Evolutionary conservation across 1,284 basidiomycete genomes (phyloP).

Genomic region (Trichosporon ovoides): DNA sequence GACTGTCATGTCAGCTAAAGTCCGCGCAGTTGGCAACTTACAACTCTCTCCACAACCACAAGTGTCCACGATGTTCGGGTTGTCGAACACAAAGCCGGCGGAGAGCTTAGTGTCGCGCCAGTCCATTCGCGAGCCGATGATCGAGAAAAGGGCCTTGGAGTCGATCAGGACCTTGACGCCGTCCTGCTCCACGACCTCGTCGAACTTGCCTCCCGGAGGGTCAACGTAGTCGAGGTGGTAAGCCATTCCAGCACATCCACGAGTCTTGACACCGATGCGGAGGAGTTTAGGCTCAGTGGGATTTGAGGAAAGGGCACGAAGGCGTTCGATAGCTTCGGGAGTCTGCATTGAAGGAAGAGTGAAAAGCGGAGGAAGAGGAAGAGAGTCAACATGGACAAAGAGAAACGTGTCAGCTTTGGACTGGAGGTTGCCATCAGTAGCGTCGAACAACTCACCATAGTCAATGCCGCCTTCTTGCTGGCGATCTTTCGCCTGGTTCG

Average conservation of each 20-base stretch:
- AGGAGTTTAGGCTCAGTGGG: conserved; percentile 70
- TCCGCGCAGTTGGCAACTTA: background rate
- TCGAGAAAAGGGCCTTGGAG: conserved; percentile 93
- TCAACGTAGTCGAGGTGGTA: conserved; percentile 98
- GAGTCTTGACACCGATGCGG: conserved; percentile 91
- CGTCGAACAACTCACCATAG: conserved; percentile 61
- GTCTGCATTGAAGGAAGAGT: conserved; percentile 66
- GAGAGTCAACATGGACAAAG: background rate
- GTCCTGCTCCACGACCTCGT: conserved; percentile 96
- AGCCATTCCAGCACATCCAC: conserved; percentile 96
- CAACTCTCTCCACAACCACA: conserved; percentile 47
- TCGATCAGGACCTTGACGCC: conserved; percentile 92
- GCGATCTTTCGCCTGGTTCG: conserved; percentile 50
- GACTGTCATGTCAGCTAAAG: conserved; percentile 9
- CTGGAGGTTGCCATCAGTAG: background rate
- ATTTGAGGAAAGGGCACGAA: conserved; percentile 59
- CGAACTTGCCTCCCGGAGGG: conserved; percentile 76
- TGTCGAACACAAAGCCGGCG: conserved; percentile 47
- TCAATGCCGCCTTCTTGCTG: conserved; percentile 73
- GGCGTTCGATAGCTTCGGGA: conserved; percentile 67
- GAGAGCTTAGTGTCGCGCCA: conserved; percentile 91
- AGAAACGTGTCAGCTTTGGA: background rate
- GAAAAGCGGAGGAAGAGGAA: background rate
- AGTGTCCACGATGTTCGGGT: conserved; percentile 46
- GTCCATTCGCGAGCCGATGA: conserved; percentile 98